These are phyloP conservation scores for Cucurbita maxima DNA, from an alignment of 306 rosid species.

Conservation along the genomic window DNA sequence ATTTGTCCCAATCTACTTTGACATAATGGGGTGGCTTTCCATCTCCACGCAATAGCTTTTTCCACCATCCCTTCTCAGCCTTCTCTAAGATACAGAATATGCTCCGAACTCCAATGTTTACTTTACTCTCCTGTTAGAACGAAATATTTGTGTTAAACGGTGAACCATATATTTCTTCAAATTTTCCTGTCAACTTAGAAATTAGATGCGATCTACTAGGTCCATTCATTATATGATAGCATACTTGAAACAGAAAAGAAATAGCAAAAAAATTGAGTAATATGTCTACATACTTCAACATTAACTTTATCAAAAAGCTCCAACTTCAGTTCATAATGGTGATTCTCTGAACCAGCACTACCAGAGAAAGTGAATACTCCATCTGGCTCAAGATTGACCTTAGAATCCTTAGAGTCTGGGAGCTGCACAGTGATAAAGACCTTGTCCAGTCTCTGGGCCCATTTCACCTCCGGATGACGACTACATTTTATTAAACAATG, in stretches of 20 bases:
- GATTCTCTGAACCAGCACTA: conserved; percentile 57
- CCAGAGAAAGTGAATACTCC: conserved; percentile 61
- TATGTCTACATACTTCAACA: conserved; percentile 48
- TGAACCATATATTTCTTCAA: background rate
- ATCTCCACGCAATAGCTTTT: conserved; percentile 52
- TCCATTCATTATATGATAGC: background rate
- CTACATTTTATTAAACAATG: conserved; percentile 17
- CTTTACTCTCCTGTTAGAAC: conserved; percentile 66
- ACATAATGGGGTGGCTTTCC: conserved; percentile 76
- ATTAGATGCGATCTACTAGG: background rate
- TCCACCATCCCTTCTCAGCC: conserved; percentile 88
- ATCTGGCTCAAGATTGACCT: conserved; percentile 81
- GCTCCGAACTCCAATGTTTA: conserved; percentile 62
- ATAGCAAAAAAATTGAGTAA: background rate
- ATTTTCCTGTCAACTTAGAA: background rate
- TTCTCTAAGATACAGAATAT: conserved; percentile 64
- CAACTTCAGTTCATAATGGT: conserved; percentile 52
- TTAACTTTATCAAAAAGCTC: conserved; percentile 88
- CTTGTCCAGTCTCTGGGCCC: conserved; percentile 95
- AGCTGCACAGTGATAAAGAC: conserved; percentile 68
- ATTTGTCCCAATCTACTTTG: conserved; percentile 94
- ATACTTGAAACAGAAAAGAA: background rate
- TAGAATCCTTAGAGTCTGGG: conserved; percentile 67
- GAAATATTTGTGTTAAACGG: background rate
- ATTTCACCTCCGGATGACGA: conserved; percentile 96